phyloP scores from a whole-genome alignment of 192 early-diverging fungal species.

The Backusella parvicylindrica region DNA sequence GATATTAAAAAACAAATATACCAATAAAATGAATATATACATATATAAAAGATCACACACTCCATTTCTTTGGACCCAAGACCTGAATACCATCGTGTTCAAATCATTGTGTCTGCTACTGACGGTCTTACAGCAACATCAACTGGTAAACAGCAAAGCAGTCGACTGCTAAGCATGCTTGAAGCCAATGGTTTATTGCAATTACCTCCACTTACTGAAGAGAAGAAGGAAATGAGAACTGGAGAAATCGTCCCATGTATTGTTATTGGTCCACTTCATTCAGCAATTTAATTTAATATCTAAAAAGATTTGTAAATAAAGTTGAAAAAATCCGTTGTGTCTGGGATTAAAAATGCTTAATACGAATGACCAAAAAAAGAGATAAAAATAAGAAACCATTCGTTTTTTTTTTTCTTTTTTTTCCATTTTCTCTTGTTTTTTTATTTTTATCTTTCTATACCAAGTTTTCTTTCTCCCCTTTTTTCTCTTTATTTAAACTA shows the following conservation, averaged over 20 bases:
- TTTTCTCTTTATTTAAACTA: neutral
- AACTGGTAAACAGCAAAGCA: slow-evolving; percentile 78
- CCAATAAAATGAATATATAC: neutral
- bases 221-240: slow-evolving; percentile 19
- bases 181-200: slow-evolving; percentile 75
- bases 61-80: slow-evolving; percentile 57
- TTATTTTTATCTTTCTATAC: neutral
- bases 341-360: neutral
- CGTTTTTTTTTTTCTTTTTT: slow-evolving; percentile 6
- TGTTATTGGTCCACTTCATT: slow-evolving; percentile 46
- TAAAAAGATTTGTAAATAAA: neutral
- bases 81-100: slow-evolving; percentile 66
- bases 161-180: slow-evolving; percentile 72
- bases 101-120: slow-evolving; percentile 32
- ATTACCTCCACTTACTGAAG: slow-evolving; percentile 54
- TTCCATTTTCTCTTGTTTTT: slow-evolving; percentile 18
- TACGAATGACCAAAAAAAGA: neutral
- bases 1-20: neutral
- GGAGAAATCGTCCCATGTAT: slow-evolving; percentile 52
- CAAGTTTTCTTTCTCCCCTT: neutral
- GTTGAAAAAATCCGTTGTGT: neutral
- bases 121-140: slow-evolving; percentile 45
- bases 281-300: neutral
- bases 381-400: neutral
- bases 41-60: slow-evolving; percentile 38